Conservation (phyloP, 345 rosid species). For the Lumnitzera racemosa region DNA sequence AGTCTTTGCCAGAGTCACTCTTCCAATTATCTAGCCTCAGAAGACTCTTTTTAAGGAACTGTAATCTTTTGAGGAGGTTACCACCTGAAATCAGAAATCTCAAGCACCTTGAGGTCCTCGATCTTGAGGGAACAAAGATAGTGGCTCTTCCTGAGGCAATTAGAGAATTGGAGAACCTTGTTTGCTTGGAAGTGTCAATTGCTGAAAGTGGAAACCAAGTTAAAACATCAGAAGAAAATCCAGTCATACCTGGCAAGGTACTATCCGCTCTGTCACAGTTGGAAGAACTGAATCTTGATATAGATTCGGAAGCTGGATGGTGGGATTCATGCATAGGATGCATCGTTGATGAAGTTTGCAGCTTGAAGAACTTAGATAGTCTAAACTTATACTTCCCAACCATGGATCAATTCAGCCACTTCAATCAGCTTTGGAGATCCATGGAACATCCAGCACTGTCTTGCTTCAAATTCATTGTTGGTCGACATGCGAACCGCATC, state of each 20-base stretch:
- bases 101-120: slow-evolving; percentile 14
- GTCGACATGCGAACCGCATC: slow-evolving; percentile 12
- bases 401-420: slow-evolving; percentile 4
- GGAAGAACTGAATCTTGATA: slow-evolving; percentile 8
- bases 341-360: slow-evolving; percentile 11
- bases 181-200: slow-evolving; percentile 12
- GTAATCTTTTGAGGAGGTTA: slow-evolving; percentile 15
- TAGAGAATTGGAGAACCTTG: slow-evolving; percentile 3
- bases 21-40: slow-evolving; percentile 11
- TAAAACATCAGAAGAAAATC: background rate
- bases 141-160: slow-evolving; percentile 9
- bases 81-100: slow-evolving; percentile 18
- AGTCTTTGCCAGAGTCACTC: slow-evolving; percentile 20
- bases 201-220: background rate
- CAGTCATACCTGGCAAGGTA: slow-evolving; percentile 2
- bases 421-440: background rate
- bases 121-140: slow-evolving; percentile 16
- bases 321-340: slow-evolving; percentile 15
- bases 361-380: background rate
- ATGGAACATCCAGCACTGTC: slow-evolving; percentile 2
- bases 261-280: slow-evolving; percentile 5
- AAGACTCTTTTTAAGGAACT: slow-evolving; percentile 9
- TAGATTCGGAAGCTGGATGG: slow-evolving; percentile 8
- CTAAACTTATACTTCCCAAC: slow-evolving; percentile 16
- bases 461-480: slow-evolving; percentile 14